Evolutionary conservation across 768 basidiomycete species (phyloP), one percentile per base, ranked within the genome.

Genomic region (Kockovaella imperatae): DNA sequence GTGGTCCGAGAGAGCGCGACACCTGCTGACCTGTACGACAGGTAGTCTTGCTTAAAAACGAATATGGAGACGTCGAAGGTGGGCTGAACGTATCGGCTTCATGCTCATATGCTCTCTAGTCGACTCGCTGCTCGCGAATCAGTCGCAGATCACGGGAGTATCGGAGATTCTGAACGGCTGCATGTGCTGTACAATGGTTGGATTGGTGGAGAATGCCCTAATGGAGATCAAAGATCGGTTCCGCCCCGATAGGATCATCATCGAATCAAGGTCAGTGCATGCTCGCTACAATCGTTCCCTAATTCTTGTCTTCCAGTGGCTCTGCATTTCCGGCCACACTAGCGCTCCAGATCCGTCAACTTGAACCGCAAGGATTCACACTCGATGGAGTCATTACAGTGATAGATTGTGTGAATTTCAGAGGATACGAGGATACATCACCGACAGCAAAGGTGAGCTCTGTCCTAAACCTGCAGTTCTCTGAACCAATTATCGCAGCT

Each of bases 161-260:
- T 87, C 82, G 60, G 90, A 96, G 71, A 95, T 96, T 44, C 71
- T 90, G 55, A 95, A 93, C 70, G 90, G 89, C n/a, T 95, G 89
- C 77, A 81, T 93, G 89, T 91, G 89, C 60, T 91, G 89, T 62
- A 85, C 93, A 1, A 80, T 95, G 30, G 88, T 95, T 17, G 91
- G 91, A 2, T 86, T 91, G 64, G 91, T 96, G 83, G 83, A 90
- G 72, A 86, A 75, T 6, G 91, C 91, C 3, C 72, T 95, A 35
- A 67, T 89, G 25, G 91, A 95, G 68, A 91, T 96, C 51, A 77
- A 82, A 52, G 67, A 91, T 30, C 86, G 81, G 53, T 89, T 78
- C 71, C 73, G 76, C 17, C 89, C 90, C 2, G 88, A 96, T 71
- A 77, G 91, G 30, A 90, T 96, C 60, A 83, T 96, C 59, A 87